Percentiles rank a stretch among this genome's conserved stretches.
Evolutionary conservation across 1,139 yeast species (phyloP).

Genomic region (Geotrichum citri-aurantii): DNA sequence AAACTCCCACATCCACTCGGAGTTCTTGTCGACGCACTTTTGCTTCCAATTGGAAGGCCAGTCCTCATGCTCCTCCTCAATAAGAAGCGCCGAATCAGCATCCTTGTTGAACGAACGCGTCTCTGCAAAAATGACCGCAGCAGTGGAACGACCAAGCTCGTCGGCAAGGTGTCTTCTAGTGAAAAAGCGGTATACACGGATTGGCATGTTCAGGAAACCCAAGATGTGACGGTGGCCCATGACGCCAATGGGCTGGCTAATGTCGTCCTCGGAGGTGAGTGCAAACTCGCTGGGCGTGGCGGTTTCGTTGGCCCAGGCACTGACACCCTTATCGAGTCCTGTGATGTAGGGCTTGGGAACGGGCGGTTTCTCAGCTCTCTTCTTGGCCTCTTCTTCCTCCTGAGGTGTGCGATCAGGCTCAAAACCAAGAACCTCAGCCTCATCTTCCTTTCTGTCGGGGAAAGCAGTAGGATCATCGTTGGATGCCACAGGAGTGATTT

Average conservation of each 20-base stretch:
- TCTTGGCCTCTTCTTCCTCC: constrained; percentile 21
- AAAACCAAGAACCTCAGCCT: constrained; percentile 24
- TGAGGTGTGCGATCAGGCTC: constrained; percentile 20
- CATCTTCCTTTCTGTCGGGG: constrained; percentile 25
- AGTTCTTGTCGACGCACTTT: constrained; percentile 58
- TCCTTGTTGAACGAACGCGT: constrained; percentile 49
- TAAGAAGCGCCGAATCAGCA: constrained; percentile 50
- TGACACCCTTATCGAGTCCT: constrained; percentile 47
- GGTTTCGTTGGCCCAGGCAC: constrained; percentile 34
- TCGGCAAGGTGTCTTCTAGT: constrained; percentile 67
- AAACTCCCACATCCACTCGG: constrained; percentile 87
- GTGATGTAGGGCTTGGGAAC: constrained; percentile 54
- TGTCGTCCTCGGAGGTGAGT: constrained; percentile 24
- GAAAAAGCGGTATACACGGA: constrained; percentile 72
- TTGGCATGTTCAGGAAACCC: constrained; percentile 75
- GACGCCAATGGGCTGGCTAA: constrained; percentile 58
- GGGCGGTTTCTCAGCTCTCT: constrained; percentile 35
- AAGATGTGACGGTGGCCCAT: constrained; percentile 67
- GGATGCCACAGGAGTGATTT: constrained; percentile 12
- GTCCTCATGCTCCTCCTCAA: constrained; percentile 64
- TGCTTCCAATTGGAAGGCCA: constrained; percentile 91
- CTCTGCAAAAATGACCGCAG: constrained; percentile 52
- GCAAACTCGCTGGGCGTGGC: constrained; percentile 58
- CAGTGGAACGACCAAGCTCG: constrained; percentile 57
- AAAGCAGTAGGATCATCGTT: constrained; percentile 23